Evolutionary conservation across 345 rosid species (phyloP).

Genomic region (Boechera stricta): DNA sequence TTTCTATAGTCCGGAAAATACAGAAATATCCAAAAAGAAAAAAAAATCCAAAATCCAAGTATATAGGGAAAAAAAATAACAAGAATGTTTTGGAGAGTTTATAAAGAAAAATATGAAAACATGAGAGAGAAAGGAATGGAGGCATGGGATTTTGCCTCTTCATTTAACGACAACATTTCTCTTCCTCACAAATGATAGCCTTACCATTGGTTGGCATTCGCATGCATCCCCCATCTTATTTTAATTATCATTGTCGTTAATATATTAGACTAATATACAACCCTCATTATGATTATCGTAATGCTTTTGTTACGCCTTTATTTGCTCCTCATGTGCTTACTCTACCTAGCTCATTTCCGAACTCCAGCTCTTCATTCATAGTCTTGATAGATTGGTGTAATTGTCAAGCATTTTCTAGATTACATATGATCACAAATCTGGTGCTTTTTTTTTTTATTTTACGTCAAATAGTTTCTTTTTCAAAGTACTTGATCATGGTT

Average conservation of each 20-base stretch:
- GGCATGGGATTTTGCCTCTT: slow-evolving; percentile 53
- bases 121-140: slow-evolving; percentile 38
- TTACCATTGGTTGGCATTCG: slow-evolving; percentile 55
- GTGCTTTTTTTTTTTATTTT: too few species aligned
- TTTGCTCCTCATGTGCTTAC: slow-evolving; percentile 35
- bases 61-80: not conserved
- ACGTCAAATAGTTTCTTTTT: not conserved
- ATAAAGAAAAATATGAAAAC: not conserved
- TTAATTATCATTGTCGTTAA: slow-evolving; percentile 37
- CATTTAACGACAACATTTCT: slow-evolving; percentile 64
- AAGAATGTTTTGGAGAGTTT: not conserved
- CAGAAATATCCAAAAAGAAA: not conserved
- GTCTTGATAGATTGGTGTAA: not conserved
- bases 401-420: not conserved
- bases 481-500: too few species aligned
- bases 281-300: slow-evolving; percentile 29
- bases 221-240: slow-evolving; percentile 41
- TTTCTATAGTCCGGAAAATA: not conserved
- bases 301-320: slow-evolving; percentile 31
- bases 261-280: slow-evolving; percentile 15
- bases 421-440: not conserved
- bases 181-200: slow-evolving; percentile 50
- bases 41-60: not conserved
- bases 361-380: slow-evolving; percentile 1
- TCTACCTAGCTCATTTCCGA: slow-evolving; percentile 4